Conservation (phyloP, 768 basidiomycete genomes). For the Rhizopogon rudus region DNA sequence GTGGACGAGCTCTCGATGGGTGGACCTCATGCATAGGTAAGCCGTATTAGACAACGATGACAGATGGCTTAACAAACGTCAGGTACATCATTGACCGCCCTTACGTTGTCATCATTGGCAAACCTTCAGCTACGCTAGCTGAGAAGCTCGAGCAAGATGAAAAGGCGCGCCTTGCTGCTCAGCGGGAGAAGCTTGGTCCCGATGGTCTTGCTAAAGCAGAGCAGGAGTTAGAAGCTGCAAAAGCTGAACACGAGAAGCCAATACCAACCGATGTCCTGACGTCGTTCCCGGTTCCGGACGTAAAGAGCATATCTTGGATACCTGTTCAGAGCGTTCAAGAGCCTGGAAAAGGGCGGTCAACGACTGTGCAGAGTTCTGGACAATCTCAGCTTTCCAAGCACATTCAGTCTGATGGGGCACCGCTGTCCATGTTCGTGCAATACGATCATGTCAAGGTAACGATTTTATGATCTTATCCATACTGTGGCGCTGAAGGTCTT, state of each 20-base stretch:
- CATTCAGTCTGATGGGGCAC: conserved; percentile 60
- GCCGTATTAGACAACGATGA: conserved; percentile 11
- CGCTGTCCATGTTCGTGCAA: conserved; percentile 84
- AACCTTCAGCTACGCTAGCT: conserved; percentile 81
- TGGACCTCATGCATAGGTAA: conserved; percentile 67
- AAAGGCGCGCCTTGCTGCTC: conserved; percentile 67
- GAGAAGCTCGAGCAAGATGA: conserved; percentile 79
- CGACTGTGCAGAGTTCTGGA: conserved; percentile 21
- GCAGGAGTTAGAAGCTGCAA: conserved; percentile 71
- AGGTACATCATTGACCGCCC: conserved; percentile 80
- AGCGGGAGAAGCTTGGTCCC: conserved; percentile 67
- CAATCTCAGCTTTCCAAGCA: conserved; percentile 50
- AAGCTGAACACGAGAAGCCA: conserved; percentile 76
- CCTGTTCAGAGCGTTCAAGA: conserved; percentile 68
- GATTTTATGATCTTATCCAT: conserved; percentile 5
- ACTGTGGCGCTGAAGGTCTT: conserved; percentile 2
- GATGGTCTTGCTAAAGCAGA: conserved; percentile 73
- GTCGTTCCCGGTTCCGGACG: conserved; percentile 86
- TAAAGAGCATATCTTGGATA: conserved; percentile 91
- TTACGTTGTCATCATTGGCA: conserved; percentile 75
- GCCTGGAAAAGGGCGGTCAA: conserved; percentile 42
- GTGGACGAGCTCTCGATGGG: conserved; percentile 80
- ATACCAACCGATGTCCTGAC: conserved; percentile 81
- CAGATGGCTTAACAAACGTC: conserved; percentile 1
- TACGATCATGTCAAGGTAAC: conserved; percentile 88